A percentile compares a stretch with the other conserved stretches of the same genome.
Conservation (phyloP, 106 monocot genomes). For the Dendrobium nobile region DNA sequence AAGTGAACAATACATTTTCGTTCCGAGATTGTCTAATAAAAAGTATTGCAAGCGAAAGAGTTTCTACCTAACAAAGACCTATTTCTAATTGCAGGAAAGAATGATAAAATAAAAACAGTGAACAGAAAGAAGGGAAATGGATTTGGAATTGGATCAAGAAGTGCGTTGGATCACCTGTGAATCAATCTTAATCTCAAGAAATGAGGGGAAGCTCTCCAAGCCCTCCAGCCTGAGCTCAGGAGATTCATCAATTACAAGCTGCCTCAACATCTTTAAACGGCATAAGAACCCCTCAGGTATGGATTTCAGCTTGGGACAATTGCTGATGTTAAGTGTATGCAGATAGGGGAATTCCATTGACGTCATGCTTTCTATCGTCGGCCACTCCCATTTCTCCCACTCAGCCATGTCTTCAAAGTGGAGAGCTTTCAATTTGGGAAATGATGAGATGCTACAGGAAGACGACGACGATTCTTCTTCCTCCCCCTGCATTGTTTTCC, state of each 20-base stretch:
- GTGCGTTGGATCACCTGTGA: too few species aligned
- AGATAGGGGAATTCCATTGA: neutral
- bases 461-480: neutral
- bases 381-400: neutral
- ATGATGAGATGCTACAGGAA: neutral
- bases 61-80: too few species aligned
- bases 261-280: neutral
- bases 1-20: too few species aligned
- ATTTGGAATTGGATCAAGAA: too few species aligned
- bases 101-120: too few species aligned
- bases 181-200: neutral
- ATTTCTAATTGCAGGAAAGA: too few species aligned
- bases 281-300: neutral
- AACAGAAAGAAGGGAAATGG: too few species aligned
- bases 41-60: too few species aligned
- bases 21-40: too few species aligned
- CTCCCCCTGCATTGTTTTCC: neutral
- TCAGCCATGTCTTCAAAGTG: neutral
- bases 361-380: neutral
- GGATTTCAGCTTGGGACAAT: neutral
- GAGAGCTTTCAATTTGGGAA: neutral
- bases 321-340: neutral
- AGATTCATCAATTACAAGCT: neutral
- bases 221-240: neutral
- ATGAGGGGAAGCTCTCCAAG: neutral